These are phyloP conservation scores for Pleurotus djamor DNA, from an alignment of 768 basidiomycete species.

Conservation along the genomic window DNA sequence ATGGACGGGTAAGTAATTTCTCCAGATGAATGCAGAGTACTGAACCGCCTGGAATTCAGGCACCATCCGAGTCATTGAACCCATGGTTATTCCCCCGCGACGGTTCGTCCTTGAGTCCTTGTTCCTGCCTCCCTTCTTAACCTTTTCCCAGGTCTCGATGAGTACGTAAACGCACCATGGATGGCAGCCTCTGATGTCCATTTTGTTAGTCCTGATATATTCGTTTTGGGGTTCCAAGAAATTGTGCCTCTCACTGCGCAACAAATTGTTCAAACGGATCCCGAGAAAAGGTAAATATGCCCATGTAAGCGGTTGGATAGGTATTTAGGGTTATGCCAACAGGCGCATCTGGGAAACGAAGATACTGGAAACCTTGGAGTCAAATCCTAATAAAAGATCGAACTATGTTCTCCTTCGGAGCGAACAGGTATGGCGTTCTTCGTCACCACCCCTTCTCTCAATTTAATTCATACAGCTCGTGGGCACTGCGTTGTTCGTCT, in stretches of 20 bases:
- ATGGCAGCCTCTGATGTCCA: conserved; percentile 9
- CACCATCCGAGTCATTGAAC: conserved; percentile 77
- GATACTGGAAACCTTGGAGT: conserved; percentile 77
- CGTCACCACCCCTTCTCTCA: background rate
- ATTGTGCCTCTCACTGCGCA: conserved; percentile 98
- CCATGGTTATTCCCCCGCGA: conserved; percentile 90
- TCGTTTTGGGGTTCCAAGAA: conserved; percentile 93
- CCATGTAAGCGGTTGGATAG: background rate
- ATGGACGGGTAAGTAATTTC: conserved; percentile 65
- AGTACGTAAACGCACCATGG: conserved; percentile 35
- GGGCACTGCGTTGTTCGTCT: conserved; percentile 86
- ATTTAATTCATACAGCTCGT: conserved; percentile 61
- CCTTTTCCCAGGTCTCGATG: conserved; percentile 28
- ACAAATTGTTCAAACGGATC: conserved; percentile 95
- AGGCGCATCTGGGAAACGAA: conserved; percentile 87
- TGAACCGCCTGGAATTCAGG: conserved; percentile 29
- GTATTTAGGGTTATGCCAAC: conserved; percentile 3
- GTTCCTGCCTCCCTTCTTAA: background rate
- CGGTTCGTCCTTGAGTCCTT: conserved; percentile 43
- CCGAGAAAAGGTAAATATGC: conserved; percentile 72
- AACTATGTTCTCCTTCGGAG: conserved; percentile 87
- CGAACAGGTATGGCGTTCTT: conserved; percentile 65
- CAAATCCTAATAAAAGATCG: conserved; percentile 60
- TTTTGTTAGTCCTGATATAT: conserved; percentile 73
- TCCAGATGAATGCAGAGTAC: background rate